Conservation (phyloP, 2,329 filamentous ascomycete species). For the Reticulascus tulasneorum region DNA sequence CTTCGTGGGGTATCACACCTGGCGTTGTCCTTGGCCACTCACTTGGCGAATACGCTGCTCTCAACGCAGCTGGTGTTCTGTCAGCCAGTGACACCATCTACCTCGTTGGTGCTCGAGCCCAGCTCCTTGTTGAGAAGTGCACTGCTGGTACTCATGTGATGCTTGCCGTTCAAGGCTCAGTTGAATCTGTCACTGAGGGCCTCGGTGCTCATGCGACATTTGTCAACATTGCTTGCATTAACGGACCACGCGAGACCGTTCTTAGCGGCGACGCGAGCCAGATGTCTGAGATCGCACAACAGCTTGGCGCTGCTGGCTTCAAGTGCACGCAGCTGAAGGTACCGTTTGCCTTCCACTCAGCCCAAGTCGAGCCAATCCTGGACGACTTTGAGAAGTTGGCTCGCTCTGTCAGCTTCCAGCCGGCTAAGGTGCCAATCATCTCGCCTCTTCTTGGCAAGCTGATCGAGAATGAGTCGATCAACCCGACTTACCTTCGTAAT, state of each 20-base stretch:
- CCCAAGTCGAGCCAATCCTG: constrained; percentile 51
- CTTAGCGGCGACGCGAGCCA: constrained; percentile 46
- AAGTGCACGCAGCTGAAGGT: constrained; percentile 45
- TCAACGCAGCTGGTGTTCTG: constrained; percentile 66
- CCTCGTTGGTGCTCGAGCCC: constrained; percentile 64
- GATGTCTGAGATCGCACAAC: constrained; percentile 39
- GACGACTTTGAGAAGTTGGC: constrained; percentile 52
- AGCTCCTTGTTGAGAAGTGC: constrained; percentile 62
- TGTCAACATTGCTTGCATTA: constrained; percentile 65
- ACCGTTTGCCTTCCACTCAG: constrained; percentile 51
- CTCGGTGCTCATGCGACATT: constrained; percentile 36
- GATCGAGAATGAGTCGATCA: constrained; percentile 45
- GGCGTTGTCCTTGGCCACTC: constrained; percentile 58
- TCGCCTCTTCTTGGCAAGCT: constrained; percentile 60
- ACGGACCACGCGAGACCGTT: constrained; percentile 71
- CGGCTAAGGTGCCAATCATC: constrained; percentile 56
- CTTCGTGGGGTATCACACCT: constrained; percentile 51
- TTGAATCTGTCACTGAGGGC: constrained; percentile 49
- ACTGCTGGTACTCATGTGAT: constrained; percentile 61
- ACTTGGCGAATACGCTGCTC: constrained; percentile 70
- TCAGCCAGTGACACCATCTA: constrained; percentile 69
- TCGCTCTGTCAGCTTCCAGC: constrained; percentile 30
- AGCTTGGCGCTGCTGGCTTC: constrained; percentile 26
- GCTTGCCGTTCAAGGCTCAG: constrained; percentile 43
- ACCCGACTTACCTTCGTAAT: constrained; percentile 55